Percentiles rank a stretch among this genome's conserved stretches.
Evolutionary conservation across 1,284 basidiomycete genomes (phyloP).

Genomic region (Pseudozyma sp.): DNA sequence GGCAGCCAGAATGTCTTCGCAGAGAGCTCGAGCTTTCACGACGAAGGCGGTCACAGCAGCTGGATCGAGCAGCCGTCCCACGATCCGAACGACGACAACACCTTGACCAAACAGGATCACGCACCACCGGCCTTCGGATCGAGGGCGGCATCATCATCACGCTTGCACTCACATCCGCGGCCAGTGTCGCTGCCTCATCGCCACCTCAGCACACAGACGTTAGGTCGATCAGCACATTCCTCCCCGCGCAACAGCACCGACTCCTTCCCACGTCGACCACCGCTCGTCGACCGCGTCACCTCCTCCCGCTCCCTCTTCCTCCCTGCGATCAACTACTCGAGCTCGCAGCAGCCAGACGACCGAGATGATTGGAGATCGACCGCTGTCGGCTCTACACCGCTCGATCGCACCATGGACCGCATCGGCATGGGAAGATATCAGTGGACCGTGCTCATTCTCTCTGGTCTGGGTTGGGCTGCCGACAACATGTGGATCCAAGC

Average conservation of each 20-base stretch:
- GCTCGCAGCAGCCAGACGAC: not conserved
- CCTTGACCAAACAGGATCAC: not conserved
- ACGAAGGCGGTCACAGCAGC: constrained; percentile 38
- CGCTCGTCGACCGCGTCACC: constrained; percentile 33
- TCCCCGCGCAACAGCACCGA: constrained; percentile 30
- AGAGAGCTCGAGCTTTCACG: constrained; percentile 1
- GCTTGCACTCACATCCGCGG: not conserved
- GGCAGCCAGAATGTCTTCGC: constrained; percentile 4
- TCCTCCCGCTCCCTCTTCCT: constrained; percentile 36
- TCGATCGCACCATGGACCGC: constrained; percentile 78
- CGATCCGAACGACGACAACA: not conserved
- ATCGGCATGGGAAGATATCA: constrained; percentile 82
- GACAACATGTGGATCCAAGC: constrained; percentile 68
- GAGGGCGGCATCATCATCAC: constrained; percentile 7
- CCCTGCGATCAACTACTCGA: constrained; percentile 28
- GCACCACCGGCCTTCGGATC: not conserved
- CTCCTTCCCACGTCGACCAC: constrained; percentile 19
- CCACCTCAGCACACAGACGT: constrained; percentile 24
- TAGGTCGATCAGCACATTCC: constrained; percentile 17
- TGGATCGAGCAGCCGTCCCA: constrained; percentile 20
- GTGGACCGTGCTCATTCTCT: constrained; percentile 57
- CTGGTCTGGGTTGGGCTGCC: constrained; percentile 63
- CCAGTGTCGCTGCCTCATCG: constrained; percentile 15
- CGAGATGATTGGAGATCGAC: constrained; percentile 44
- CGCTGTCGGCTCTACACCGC: constrained; percentile 44